These are phyloP conservation scores for Onygenales sp. DNA, from an alignment of 2,329 filamentous ascomycete genomes.

Conservation along the genomic window DNA sequence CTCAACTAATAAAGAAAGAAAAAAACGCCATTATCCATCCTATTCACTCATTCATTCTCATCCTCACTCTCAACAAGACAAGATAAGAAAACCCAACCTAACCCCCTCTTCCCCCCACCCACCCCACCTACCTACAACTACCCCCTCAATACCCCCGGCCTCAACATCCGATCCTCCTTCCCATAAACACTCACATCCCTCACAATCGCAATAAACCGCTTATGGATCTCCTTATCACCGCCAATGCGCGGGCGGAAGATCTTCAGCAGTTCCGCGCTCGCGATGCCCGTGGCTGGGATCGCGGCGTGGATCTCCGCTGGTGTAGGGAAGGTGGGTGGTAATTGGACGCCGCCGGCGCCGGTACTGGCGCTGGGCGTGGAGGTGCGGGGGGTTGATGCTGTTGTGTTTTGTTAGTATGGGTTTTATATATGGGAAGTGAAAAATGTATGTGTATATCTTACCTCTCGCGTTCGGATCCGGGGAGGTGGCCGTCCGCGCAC, in stretches of 20 bases:
- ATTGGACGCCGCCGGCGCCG: not conserved
- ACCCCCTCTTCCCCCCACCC: too few species aligned
- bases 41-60: too few species aligned
- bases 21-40: too few species aligned
- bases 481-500: not conserved
- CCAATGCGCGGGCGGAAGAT: constrained; percentile 35
- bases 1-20: not conserved
- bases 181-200: constrained; percentile 35
- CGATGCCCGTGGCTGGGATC: constrained; percentile 37
- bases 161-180: constrained; percentile 33
- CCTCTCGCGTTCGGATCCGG: not conserved
- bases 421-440: not conserved
- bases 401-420: not conserved
- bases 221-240: constrained; percentile 32
- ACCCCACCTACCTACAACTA: not conserved
- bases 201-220: constrained; percentile 34
- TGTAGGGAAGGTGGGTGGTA: constrained; percentile 27
- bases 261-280: constrained; percentile 34
- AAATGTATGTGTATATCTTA: not conserved
- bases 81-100: too few species aligned
- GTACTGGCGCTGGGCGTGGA: not conserved
- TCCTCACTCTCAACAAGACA: too few species aligned
- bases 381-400: not conserved
- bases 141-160: constrained; percentile 25
- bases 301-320: constrained; percentile 37